Base-by-base conservation (phyloP, 352 stramenopile species). In the Globisporangium spiculum region DNA sequence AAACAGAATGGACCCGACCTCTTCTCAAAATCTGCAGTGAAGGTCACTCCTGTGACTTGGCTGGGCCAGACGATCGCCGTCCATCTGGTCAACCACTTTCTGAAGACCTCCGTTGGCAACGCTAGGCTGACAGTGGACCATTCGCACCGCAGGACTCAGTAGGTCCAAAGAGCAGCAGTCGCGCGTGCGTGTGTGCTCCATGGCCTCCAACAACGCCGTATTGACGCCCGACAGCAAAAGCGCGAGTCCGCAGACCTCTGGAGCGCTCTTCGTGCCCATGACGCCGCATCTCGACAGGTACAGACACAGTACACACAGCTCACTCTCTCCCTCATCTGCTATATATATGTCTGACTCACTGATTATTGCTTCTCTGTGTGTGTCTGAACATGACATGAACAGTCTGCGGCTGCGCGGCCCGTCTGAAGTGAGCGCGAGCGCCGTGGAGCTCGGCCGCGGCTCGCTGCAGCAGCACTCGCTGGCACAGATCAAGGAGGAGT, bases 401-500 rank as follows among this genome's bases (percentile, higher is more conserved):
- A 70, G 14, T 53, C 56, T 53, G 62, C 77, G 69, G 2, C 56
- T 76, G 14, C 75, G 72, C 26, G 64, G 66, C 7, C 65, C 70
- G 22, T 80, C 74, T 5, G 72, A 68, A 16, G 72, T 67, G 53
- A 84, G 75, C 67, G 38, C 38, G 38, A 82, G 74, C 67, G 63
- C 68, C 9, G 68, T 74, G 26, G 75, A 83, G 57, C 55, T 74
- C 66, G 73, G 56, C 18, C n/a, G 71, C 56, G 53, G 48, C 66
- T 65, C 76, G 70, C n/a, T 77, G 68, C 64, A 69, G 71, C 74
- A 69, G 54, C 75, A 60, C 7, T 73, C 67, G 52, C 46, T 80
- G 34, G 68, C 77, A 60, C 66, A 71, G 8, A 77, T 80, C 46
- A 86, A 83, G 68, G 76, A 82, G 68, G 76, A 75, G 26, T 64